Base-by-base conservation (phyloP, 768 basidiomycete species). In the Aureoboletus auriporus region DNA sequence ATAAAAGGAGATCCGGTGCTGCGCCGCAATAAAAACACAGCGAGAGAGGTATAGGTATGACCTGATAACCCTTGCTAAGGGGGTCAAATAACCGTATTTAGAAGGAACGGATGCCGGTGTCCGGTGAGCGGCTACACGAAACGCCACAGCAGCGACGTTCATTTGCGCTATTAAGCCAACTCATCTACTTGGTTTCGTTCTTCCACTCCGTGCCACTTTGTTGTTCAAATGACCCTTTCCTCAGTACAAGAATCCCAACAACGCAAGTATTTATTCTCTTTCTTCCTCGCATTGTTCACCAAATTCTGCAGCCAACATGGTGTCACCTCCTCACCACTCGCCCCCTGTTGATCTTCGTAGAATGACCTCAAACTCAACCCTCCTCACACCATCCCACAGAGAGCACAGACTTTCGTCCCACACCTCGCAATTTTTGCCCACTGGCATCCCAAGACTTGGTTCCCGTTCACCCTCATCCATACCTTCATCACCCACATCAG, bases 401-500 rank as follows among this genome's bases (percentile, higher is more conserved):
- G 61, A 67, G 42, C 67, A 70, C 47, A 68, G 67, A 28, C 66
- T 74, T 1, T 74, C 74, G 1, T 68, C 71, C 14, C 68, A 77
- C 29, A 49, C 65, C 17, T 79, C 80, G 0, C 79, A 80, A 54
- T 75, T 76, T 50, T 64, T 78, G 14, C 73, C 74, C 36, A 69
- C 69, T 2, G 62, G 65, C 13, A 69, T 66, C 7, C 62, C 64
- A 43, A 71, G 77, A 37, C 58, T 82, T 23, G 84, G 82, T 35
- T 84, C 83, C 9, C 75, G 76, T 20, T 86, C 86, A 0, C 84
- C 86, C 1, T 73, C 71, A n/a, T 86, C 84, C 11, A 89, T 89
- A 49, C 86, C 86, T 0, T 88, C 84, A 13, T 86, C 84, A 2
- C 87, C 87, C 4, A 86, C 86, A 16, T 88, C 86, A 30, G 79